Percentiles rank a stretch among this genome's conserved stretches.
phyloP scores from a whole-genome alignment of 2,329 filamentous ascomycete species.

The Endoconidiophora laricicola region DNA sequence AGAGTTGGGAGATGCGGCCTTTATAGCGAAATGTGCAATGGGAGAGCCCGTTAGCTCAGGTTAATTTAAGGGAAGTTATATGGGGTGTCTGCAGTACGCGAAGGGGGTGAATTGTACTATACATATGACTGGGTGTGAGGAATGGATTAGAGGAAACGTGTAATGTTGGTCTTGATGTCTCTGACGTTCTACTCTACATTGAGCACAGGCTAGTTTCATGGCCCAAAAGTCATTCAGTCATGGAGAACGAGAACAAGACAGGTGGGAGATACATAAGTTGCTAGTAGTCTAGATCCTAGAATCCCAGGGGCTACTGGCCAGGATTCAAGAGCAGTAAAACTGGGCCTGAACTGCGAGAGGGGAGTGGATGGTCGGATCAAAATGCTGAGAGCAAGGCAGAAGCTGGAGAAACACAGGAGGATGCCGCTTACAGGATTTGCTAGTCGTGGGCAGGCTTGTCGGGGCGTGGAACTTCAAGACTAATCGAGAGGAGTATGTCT shows the following conservation, averaged over 20 bases:
- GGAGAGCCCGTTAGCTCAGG: not conserved
- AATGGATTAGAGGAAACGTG: conserved; percentile 8
- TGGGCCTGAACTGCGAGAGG: conserved; percentile 5
- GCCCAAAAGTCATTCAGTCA: not conserved
- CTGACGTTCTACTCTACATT: not conserved
- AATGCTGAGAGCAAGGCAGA: not conserved
- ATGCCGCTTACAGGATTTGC: no score
- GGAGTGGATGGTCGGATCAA: conserved; percentile 5
- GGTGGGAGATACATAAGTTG: no score
- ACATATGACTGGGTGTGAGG: not conserved
- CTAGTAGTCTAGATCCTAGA: conserved; percentile 2
- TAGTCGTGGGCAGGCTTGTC: not conserved
- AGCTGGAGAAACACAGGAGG: not conserved
- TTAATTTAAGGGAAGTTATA: not conserved
- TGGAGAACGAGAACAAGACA: no score
- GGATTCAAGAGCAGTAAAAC: conserved; percentile 5
- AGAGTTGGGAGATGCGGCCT: conserved; percentile 1
- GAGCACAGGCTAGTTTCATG: not conserved
- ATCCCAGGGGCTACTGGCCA: conserved; percentile 2
- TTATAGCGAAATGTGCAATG: conserved; percentile 1
- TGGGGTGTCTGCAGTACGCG: not conserved
- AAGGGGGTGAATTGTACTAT: not conserved
- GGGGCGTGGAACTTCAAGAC: no score
- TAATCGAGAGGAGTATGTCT: no score
- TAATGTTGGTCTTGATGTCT: conserved; percentile 4